Evolutionary conservation across 306 rosid species (phyloP), one percentile per base, ranked within the genome.

Genomic region (Abrus precatorius): DNA sequence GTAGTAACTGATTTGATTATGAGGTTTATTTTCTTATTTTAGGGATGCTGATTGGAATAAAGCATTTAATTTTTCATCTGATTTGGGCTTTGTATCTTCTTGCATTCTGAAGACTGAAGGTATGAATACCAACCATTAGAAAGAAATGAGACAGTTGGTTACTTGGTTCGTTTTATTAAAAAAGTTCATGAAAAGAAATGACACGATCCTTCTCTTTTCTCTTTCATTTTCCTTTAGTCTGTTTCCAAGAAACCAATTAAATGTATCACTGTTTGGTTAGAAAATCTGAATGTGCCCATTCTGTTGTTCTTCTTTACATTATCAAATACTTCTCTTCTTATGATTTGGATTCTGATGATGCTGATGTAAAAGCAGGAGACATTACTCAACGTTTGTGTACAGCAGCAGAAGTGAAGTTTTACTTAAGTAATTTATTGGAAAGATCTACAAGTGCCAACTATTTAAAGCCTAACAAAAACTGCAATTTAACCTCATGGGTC

Each of bases 401-500:
- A 54, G 89, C 87, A 62, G 94, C 97, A 13, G 97, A 93, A 80
- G 69, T 85, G 33, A 84, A 79, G 41, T 87, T 88, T 74, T 93
- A 91, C 81, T 86, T 88, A 29, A 86, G 78, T 10, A 81, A 83
- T 87, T 72, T 89, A 54, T 80, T 87, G 67, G 84, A 79, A 44
- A 53, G 65, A 43, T 76, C 91, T 27, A 55, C 7, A 30, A 77
- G 79, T 82, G 85, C 74, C 53, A 78, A 82, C 72, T 89, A 89
- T 73, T 83, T 93, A 61, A 89, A 78, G 74, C 97, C 88, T 48
- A 93, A 91, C 75, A 86, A 62, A 80, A 93, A 93, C 74, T 93
- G 97, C 83, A 93, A 93, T 84, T 83, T 89, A 72, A 86, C 90
- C 68, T 82, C 93, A n/a, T 93, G 97, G 97, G 89, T 85, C 40